Base-by-base conservation (phyloP, 2,329 filamentous ascomycete genomes). In the Cladosporium sp. region DNA sequence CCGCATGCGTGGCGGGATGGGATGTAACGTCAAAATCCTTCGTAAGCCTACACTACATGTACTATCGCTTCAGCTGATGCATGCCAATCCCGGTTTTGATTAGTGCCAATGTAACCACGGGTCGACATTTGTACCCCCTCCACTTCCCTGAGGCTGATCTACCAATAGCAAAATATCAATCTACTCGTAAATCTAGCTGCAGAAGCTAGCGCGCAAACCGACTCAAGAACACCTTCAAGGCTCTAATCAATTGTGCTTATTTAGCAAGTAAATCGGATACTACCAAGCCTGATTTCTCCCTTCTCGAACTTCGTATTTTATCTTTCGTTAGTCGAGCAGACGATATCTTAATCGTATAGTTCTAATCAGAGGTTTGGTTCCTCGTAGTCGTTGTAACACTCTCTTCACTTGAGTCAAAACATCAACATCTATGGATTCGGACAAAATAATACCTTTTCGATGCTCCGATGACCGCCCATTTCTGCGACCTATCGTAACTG, bases 401-500 rank as follows among this genome's bases (percentile, higher is more conserved):
- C 26, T 29, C 26, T 29, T 29, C 26, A 52, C 49, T 52, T 52
- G 23, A 2, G 26, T 52, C 49, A 52, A 52, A 52, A 52, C 26
- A 52, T 29, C 49, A 29, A 52, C 26, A 29, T 52, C 49, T 29
- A 52, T 52, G 49, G 49, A 52, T 52, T 52, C 49, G 14, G 49
- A 52, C 49, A 18, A 18, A 29, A 52, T 52, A 26, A 52, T 52
- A 52, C 49, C 49, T 52, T 52, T 52, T 52, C 49, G 49, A 29
- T 29, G 29, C 23, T 29, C 29, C 23, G 49, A 52, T 52, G 49
- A 52, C 49, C 49, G 49, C 49, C 49, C 49, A 29, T 52, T 29
- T 18, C 49, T 52, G 29, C 49, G 49, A 52, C 49, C 49, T 29
- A 28, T 69, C n/a, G 37, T 69, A 7, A 40, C 68, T 14, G 62